A percentile compares a stretch with the other conserved stretches of the same genome.
Conservation (phyloP, 257 asterid species). For the Apocynum venetum region DNA sequence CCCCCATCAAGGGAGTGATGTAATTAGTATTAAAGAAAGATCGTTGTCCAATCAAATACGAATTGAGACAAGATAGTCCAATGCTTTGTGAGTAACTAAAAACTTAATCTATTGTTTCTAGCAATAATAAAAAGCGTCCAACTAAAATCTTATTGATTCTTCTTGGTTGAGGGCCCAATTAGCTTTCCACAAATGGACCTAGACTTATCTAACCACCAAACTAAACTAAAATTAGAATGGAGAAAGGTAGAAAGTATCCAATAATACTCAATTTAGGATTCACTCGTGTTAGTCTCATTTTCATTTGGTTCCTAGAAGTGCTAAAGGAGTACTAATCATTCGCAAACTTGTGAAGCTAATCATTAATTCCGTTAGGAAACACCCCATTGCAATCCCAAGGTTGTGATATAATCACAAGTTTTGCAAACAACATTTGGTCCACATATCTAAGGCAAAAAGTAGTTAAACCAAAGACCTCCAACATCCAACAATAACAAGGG, state of each 20-base stretch:
- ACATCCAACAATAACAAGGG: background rate
- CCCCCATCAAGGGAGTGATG: background rate
- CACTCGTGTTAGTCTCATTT: background rate
- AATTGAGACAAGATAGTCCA: too few species aligned
- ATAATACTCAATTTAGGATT: background rate
- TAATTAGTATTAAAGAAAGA: background rate
- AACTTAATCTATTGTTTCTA: background rate
- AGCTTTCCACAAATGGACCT: background rate
- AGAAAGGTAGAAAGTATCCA: too few species aligned
- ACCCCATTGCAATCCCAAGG: too few species aligned
- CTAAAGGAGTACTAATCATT: too few species aligned
- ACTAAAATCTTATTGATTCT: too few species aligned
- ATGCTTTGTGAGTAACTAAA: too few species aligned
- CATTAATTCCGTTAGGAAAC: background rate
- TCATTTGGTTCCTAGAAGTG: background rate
- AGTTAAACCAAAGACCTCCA: background rate
- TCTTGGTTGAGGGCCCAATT: background rate
- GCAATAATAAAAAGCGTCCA: background rate
- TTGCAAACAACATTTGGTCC: background rate
- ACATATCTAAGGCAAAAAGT: background rate
- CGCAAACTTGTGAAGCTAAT: background rate
- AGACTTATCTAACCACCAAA: background rate
- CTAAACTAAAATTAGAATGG: background rate
- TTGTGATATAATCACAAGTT: background rate
- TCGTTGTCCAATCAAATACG: too few species aligned